Percentiles rank a stretch among this genome's conserved stretches.
Evolutionary conservation across 805 yeast species (phyloP).

Genomic region (Metschnikowia amazonensis): DNA sequence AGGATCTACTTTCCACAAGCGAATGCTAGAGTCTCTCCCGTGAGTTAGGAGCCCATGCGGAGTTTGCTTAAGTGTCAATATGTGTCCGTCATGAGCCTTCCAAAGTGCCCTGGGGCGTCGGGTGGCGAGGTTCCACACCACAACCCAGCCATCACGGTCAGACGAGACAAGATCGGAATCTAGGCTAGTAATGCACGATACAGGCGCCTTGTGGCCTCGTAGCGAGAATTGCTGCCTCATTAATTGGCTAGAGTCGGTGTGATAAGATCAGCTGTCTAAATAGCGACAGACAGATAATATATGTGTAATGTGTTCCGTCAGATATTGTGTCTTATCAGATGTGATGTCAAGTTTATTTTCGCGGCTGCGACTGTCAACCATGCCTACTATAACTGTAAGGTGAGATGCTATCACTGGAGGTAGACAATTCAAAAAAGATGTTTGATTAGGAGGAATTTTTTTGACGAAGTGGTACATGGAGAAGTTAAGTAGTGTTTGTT

Average conservation of each 20-base stretch:
- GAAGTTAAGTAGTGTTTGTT: no score
- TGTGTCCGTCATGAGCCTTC: conserved; percentile 53
- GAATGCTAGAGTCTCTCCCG: conserved; percentile 58
- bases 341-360: neutral
- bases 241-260: neutral
- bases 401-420: no score
- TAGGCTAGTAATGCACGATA: conserved; percentile 12
- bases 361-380: neutral
- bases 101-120: conserved; percentile 56
- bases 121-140: conserved; percentile 60
- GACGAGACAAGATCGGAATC: conserved; percentile 39
- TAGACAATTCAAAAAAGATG: no score
- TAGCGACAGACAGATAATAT: no score
- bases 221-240: conserved; percentile 12
- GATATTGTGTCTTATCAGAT: neutral
- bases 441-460: no score
- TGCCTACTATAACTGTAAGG: neutral
- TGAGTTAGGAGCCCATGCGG: conserved; percentile 49
- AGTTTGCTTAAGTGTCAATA: conserved; percentile 44
- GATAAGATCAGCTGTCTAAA: no score
- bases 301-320: no score
- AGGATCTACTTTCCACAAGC: conserved; percentile 39
- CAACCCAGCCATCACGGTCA: conserved; percentile 60
- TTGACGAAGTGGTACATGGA: no score
- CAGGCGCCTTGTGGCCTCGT: conserved; percentile 17